Conservation (phyloP, 129 eudicot genomes). For the Kitagawia praeruptora region DNA sequence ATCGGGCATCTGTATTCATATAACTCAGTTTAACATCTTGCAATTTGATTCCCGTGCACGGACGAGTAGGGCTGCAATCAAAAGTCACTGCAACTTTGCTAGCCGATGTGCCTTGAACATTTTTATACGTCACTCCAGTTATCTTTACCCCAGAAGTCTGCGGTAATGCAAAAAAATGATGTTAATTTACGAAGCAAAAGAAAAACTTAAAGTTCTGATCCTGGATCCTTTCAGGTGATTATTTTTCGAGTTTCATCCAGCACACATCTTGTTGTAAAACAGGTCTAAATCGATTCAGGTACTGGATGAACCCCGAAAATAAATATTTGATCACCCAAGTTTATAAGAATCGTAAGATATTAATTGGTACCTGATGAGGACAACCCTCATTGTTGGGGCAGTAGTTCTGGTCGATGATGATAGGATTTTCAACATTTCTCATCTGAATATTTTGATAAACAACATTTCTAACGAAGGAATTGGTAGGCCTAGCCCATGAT, state of each 20-base stretch:
- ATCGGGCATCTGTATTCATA: conserved; percentile 30
- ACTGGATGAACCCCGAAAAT: not conserved
- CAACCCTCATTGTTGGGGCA: conserved; percentile 52
- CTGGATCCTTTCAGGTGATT: no score
- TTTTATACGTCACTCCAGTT: conserved; percentile 48
- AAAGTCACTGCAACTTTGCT: conserved; percentile 55
- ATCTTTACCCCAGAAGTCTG: conserved; percentile 71
- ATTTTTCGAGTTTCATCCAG: no score
- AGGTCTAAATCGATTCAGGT: no score
- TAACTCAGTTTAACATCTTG: conserved; percentile 48
- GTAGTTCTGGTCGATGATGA: conserved; percentile 68
- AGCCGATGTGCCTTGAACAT: conserved; percentile 69
- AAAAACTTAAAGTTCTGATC: no score
- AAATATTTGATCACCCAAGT: not conserved
- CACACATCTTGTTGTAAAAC: no score
- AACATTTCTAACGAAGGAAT: conserved; percentile 42
- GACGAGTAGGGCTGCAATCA: conserved; percentile 55
- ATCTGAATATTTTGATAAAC: conserved; percentile 46
- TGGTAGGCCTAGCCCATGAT: conserved; percentile 87
- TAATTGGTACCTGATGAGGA: conserved; percentile 35
- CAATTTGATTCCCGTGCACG: conserved; percentile 55
- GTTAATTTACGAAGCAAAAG: no score
- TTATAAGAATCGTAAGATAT: not conserved
- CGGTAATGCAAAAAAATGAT: not conserved
- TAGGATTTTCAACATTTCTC: conserved; percentile 65